phyloP scores from a whole-genome alignment of 2,329 filamentous ascomycete genomes.

The Septoria petroselini region DNA sequence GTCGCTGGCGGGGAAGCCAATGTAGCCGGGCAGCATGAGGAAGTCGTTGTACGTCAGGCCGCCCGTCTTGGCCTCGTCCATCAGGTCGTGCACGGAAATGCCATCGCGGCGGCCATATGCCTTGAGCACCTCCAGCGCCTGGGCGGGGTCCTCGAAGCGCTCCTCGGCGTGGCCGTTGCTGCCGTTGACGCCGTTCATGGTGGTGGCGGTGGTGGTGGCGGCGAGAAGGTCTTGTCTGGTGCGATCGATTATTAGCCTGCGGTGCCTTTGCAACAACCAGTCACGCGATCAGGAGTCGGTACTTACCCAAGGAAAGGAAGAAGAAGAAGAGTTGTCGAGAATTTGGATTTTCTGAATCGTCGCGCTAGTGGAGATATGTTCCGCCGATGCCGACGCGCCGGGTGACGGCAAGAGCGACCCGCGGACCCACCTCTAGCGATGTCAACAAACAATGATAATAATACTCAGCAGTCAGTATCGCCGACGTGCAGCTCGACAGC shows the following conservation, averaged over 20 bases:
- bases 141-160: slow-evolving; percentile 27
- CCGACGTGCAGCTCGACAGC: neutral
- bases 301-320: slow-evolving; percentile 51
- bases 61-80: slow-evolving; percentile 87
- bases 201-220: slow-evolving; percentile 63
- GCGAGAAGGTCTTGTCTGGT: neutral
- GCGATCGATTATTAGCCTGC: slow-evolving; percentile 2
- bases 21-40: slow-evolving; percentile 92
- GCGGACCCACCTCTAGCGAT: too few species aligned
- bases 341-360: neutral
- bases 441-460: slow-evolving; percentile 6
- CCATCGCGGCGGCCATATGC: slow-evolving; percentile 76
- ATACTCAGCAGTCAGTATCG: too few species aligned
- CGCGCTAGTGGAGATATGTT: too few species aligned
- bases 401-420: too few species aligned
- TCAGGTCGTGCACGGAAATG: slow-evolving; percentile 77
- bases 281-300: slow-evolving; percentile 26
- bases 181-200: slow-evolving; percentile 70
- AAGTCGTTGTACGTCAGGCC: slow-evolving; percentile 99
- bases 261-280: slow-evolving; percentile 13
- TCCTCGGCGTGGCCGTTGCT: slow-evolving; percentile 39
- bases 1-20: slow-evolving; percentile 91
- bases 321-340: slow-evolving; percentile 10
- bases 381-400: too few species aligned
- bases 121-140: slow-evolving; percentile 73